Conservation (phyloP, 768 basidiomycete genomes). For the Auricularia auricula-judae region DNA sequence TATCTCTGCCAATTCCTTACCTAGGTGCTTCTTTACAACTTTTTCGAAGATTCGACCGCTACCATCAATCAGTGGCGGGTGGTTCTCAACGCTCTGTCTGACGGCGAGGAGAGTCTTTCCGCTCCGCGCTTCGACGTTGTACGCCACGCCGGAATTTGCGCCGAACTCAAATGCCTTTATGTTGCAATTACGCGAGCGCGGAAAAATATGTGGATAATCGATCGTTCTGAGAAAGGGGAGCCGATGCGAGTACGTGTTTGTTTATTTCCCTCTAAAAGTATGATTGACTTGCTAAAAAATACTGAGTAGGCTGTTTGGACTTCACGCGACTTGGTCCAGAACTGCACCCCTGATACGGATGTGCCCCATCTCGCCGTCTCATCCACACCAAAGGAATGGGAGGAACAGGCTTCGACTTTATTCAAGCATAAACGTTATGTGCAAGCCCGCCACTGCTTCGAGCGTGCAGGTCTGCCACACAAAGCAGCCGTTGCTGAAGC, state of each 20-base stretch:
- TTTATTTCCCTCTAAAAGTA: neutral
- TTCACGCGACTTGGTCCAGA: conserved; percentile 32
- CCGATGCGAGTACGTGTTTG: conserved; percentile 40
- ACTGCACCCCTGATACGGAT: conserved; percentile 35
- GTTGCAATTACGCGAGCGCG: conserved; percentile 62
- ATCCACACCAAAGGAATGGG: conserved; percentile 41
- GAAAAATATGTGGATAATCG: conserved; percentile 61
- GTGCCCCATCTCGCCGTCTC: conserved; percentile 44
- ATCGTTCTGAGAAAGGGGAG: conserved; percentile 43
- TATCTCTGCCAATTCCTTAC: neutral
- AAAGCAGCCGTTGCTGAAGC: conserved; percentile 39
- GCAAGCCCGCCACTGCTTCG: conserved; percentile 45
- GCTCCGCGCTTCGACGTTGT: conserved; percentile 39
- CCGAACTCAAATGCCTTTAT: conserved; percentile 60
- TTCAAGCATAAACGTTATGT: conserved; percentile 34
- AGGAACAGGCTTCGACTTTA: conserved; percentile 24
- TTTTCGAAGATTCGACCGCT: conserved; percentile 54
- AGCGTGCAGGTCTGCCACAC: conserved; percentile 31
- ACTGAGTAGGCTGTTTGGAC: conserved; percentile 40
- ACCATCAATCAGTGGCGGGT: conserved; percentile 49
- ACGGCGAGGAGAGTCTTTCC: conserved; percentile 10
- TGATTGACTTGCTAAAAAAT: neutral
- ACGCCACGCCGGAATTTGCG: conserved; percentile 44
- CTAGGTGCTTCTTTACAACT: conserved; percentile 64
- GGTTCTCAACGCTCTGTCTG: conserved; percentile 30